Evolutionary conservation across 2,329 filamentous ascomycete species (phyloP).

Genomic region (Lecanicillium sp.): DNA sequence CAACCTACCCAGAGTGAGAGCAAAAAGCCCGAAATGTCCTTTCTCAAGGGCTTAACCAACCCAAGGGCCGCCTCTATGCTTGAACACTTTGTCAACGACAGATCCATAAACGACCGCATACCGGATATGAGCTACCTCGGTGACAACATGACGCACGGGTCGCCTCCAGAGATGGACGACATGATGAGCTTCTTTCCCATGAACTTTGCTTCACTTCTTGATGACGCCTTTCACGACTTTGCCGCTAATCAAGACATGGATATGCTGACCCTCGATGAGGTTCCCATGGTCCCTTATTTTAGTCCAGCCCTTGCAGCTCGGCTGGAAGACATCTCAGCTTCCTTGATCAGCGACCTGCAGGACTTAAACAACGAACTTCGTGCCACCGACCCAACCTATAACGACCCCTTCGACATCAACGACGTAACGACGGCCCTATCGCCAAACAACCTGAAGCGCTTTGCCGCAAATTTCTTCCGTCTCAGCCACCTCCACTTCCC

Average conservation of each 20-base stretch:
- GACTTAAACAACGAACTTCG: constrained; percentile 10
- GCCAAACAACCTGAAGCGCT: constrained; percentile 11
- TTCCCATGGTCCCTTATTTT: neutral
- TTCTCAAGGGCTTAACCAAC: constrained; percentile 18
- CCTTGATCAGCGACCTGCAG: constrained; percentile 9
- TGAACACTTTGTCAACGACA: constrained; percentile 11
- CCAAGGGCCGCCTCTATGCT: constrained; percentile 17
- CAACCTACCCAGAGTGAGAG: neutral
- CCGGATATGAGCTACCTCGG: constrained; percentile 6
- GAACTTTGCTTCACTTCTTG: constrained; percentile 8
- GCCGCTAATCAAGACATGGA: constrained; percentile 3
- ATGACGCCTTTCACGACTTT: constrained; percentile 6
- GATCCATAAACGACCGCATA: constrained; percentile 1
- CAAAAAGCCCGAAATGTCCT: constrained; percentile 10
- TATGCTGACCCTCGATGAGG: constrained; percentile 7
- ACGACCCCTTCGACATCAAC: constrained; percentile 7
- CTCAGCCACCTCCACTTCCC: constrained; percentile 19
- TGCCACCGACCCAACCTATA: constrained; percentile 11
- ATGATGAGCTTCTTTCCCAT: constrained; percentile 10
- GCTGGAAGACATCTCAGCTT: constrained; percentile 1
- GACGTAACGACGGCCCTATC: constrained; percentile 14
- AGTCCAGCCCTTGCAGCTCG: constrained; percentile 1
- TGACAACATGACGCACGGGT: neutral
- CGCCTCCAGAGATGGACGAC: neutral
- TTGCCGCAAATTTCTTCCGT: constrained; percentile 17